Conservation (phyloP, 331 rosid species). For the Malus hybrid region DNA sequence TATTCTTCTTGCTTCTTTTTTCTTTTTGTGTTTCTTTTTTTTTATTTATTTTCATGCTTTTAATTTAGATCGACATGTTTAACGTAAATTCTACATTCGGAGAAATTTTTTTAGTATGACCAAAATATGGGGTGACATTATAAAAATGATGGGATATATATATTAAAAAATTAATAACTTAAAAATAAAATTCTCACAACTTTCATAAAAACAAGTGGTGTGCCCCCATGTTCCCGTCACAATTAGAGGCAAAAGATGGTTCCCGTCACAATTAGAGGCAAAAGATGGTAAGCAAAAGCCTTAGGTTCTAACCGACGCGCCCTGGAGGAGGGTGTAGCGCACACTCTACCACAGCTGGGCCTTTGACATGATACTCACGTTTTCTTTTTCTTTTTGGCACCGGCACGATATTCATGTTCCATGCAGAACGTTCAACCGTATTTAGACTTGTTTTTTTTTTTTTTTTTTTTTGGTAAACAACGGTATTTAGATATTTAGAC, state of each 20-base stretch:
- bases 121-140: accelerated
- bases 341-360: background rate
- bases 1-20: background rate
- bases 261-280: too few relatives aligned
- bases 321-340: background rate
- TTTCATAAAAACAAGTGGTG: too few relatives aligned
- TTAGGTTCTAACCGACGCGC: conserved; percentile 17
- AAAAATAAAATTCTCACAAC: too few relatives aligned
- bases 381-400: background rate
- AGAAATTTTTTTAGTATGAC: background rate
- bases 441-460: too few relatives aligned
- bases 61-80: conserved; percentile 20
- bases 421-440: background rate
- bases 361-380: background rate
- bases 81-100: conserved; percentile 41
- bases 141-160: too few relatives aligned
- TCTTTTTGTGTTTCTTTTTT: conserved; percentile 1
- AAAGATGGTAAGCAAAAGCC: conserved; percentile 6
- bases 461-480: too few relatives aligned
- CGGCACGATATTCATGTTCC: background rate
- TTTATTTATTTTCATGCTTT: background rate
- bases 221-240: too few relatives aligned
- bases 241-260: conserved; percentile 9
- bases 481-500: too few relatives aligned
- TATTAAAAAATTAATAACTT: too few relatives aligned